Evolutionary conservation across 2,329 filamentous ascomycete species (phyloP).

Genomic region (Arthrinium phaeospermum): DNA sequence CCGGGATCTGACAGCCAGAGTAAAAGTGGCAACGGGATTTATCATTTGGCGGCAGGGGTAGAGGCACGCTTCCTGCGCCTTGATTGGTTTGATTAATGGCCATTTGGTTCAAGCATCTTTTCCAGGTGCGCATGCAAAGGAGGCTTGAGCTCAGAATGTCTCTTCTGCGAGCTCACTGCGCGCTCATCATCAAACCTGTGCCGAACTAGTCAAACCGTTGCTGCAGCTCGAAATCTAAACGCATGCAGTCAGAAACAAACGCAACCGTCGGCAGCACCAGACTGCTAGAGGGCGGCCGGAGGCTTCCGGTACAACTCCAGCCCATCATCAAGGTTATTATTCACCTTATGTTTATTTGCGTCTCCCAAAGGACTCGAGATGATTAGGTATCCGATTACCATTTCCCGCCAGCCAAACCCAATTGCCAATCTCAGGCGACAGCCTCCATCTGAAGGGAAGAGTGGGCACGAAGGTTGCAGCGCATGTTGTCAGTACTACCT

Average conservation of each 20-base stretch:
- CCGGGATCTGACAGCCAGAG: conserved; percentile 5
- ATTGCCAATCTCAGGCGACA: background rate
- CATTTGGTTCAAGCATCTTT: conserved; percentile 5
- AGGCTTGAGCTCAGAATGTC: conserved; percentile 15
- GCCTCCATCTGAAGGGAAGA: background rate
- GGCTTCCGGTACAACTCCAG: background rate
- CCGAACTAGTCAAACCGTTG: conserved; percentile 9
- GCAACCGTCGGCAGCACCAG: background rate
- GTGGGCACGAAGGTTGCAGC: background rate
- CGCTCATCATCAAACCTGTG: conserved; percentile 12
- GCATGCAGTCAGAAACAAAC: conserved; percentile 4
- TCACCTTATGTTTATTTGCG: background rate
- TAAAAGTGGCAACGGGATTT: conserved; percentile 12
- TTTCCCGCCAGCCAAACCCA: background rate
- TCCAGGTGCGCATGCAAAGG: background rate
- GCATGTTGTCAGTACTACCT: conserved; percentile 9
- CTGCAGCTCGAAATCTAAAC: conserved; percentile 15
- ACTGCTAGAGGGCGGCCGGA: background rate
- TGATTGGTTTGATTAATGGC: conserved; percentile 12
- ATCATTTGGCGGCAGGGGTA: conserved; percentile 13
- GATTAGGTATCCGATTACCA: background rate
- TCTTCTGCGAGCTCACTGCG: background rate
- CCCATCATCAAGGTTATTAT: background rate
- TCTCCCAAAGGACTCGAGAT: background rate
- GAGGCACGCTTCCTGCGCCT: background rate